Evolutionary conservation across 805 yeast genomes (phyloP).

Genomic region (Schwanniomyces polymorphus): DNA sequence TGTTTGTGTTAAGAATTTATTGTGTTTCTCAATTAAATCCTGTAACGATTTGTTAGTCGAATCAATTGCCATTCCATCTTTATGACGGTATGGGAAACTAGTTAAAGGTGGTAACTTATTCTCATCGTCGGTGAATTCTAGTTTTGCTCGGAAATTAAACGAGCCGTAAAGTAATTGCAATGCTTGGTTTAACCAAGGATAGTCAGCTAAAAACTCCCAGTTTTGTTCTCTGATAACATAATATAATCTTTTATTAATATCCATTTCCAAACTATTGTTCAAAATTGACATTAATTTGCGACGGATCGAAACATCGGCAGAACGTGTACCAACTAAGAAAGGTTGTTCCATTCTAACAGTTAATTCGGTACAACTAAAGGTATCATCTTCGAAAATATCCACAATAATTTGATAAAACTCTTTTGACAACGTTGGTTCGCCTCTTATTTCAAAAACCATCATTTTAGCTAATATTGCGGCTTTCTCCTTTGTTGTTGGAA

Average conservation of each 20-base stretch:
- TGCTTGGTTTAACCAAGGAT: constrained; percentile 94
- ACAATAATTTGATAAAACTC: constrained; percentile 84
- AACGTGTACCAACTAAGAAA: constrained; percentile 88
- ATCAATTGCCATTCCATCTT: constrained; percentile 28
- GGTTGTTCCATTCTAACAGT: constrained; percentile 97
- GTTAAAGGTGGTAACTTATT: constrained; percentile 54
- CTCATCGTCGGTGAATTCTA: constrained; percentile 49
- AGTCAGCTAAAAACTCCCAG: constrained; percentile 94
- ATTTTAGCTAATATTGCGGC: constrained; percentile 91
- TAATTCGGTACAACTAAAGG: constrained; percentile 78
- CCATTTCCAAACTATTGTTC: constrained; percentile 74
- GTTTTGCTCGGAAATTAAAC: constrained; percentile 50
- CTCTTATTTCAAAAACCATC: constrained; percentile 88
- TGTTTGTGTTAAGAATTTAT: constrained; percentile 27
- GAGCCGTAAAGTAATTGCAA: constrained; percentile 82
- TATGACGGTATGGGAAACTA: constrained; percentile 35
- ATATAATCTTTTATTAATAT: constrained; percentile 73
- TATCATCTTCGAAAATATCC: constrained; percentile 80
- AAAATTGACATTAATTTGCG: constrained; percentile 76
- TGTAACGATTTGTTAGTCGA: constrained; percentile 16
- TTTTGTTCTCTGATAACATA: constrained; percentile 93
- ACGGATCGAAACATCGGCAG: constrained; percentile 73
- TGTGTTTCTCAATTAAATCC: constrained; percentile 24
- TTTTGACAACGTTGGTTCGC: constrained; percentile 74
- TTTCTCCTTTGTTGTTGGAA: constrained; percentile 94